Evolutionary conservation across 192 early-diverging fungal genomes (phyloP), one percentile per base, ranked within the genome.

Genomic region (Dissophora globulifera): DNA sequence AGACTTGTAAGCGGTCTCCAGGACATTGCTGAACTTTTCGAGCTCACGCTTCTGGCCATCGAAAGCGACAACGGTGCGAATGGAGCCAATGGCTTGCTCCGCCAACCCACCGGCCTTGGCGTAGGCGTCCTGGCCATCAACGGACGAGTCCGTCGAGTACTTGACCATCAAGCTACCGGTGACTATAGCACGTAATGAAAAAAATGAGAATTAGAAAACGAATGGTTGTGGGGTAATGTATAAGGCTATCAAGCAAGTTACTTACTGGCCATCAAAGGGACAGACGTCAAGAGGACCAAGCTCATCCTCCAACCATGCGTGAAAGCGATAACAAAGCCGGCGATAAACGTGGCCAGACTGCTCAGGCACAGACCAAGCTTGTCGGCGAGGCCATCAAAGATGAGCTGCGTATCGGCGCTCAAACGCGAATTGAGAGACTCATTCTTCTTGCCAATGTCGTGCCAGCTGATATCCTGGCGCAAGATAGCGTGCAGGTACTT

Each of bases 61-160:
- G 79, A 98, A 97, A 9, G 95, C 86, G 48, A 85, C 87, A 20
- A 98, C 92, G n/a, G 95, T 98, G 41, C 93, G 87, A 47, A 97
- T 93, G 19, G 87, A 84, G 26, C 89, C 79, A 38, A 98, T 78
- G 0, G 90, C 93, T 68, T 98, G 92, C 69, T 93, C 89, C 1
- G 94, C 96, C 33, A 97, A 83, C 16, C 88, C 88, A 45, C 94
- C 94, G 5, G 95, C 95, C 32, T 80, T 83, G 17, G 91, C 95
- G 69, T 96, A 96, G 15, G 90, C 81, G 65, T 86, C 82, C 68
- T 89, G 86, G 1, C 85, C 84, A 41, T 82, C 70, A 8, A 79
- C 53, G 1, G 89, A 63, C 25, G 69, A 79, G 6, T 57, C 54
- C 10, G 80, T 80, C 3, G 90, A 47, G 53, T 87, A 60, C 45